phyloP scores from a whole-genome alignment of 2,329 filamentous ascomycete species.

The Epichloe aotearoae region DNA sequence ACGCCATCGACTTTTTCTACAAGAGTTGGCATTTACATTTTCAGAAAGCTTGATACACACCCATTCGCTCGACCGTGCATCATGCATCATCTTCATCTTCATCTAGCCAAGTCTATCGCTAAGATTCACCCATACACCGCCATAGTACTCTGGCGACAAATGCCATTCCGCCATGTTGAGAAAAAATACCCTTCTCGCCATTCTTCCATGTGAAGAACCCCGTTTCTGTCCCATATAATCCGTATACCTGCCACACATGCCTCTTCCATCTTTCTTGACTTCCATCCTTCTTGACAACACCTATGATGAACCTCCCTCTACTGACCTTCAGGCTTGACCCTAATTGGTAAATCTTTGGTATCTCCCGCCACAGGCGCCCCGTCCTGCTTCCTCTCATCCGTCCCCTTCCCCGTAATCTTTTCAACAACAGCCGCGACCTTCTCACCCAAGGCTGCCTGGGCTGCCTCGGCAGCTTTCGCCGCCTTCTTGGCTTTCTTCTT shows the following conservation, averaged over 20 bases:
- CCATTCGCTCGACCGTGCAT: no score
- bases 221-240: not conserved
- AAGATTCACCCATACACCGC: not conserved
- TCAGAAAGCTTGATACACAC: no score
- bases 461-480: slow-evolving; percentile 23
- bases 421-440: slow-evolving; percentile 1
- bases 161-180: not conserved
- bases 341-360: slow-evolving; percentile 12
- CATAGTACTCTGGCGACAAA: not conserved
- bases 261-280: not conserved
- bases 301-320: not conserved
- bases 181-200: not conserved
- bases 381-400: slow-evolving; percentile 7
- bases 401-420: not conserved
- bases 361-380: slow-evolving; percentile 10
- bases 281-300: no score
- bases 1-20: no score
- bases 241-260: not conserved
- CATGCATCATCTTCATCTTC: not conserved
- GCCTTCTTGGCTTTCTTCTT: slow-evolving; percentile 22
- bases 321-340: slow-evolving; percentile 8
- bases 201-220: not conserved
- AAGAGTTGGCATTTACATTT: no score
- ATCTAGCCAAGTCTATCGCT: not conserved
- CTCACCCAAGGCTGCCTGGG: slow-evolving; percentile 9